phyloP scores from a whole-genome alignment of 345 rosid genomes.

The Ailanthus altissimus region DNA sequence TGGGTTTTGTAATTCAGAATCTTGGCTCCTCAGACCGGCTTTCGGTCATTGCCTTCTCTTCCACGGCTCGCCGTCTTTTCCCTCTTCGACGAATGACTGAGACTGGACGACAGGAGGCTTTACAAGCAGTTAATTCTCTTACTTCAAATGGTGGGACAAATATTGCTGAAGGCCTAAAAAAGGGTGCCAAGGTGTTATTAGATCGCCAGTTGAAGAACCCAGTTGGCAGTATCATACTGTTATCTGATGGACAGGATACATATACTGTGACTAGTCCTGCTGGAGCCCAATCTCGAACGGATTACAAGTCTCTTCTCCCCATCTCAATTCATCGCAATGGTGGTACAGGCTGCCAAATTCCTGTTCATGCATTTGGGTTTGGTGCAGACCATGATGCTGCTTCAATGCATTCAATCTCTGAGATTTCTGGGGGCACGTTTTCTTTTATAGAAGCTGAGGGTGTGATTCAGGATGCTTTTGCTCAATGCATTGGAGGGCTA shows the following conservation, averaged over 20 bases:
- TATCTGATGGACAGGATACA: constrained; percentile 96
- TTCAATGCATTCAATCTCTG: constrained; percentile 86
- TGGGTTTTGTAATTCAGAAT: constrained; percentile 98
- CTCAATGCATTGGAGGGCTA: constrained; percentile 98
- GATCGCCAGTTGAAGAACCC: constrained; percentile 86
- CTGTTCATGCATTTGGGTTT: constrained; percentile 94
- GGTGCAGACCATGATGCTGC: constrained; percentile 93
- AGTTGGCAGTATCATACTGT: constrained; percentile 77
- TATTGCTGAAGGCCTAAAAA: constrained; percentile 87
- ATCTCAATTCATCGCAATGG: constrained; percentile 40
- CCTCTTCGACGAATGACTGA: constrained; percentile 86
- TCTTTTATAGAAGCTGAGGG: constrained; percentile 92
- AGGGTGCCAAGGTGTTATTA: constrained; percentile 74
- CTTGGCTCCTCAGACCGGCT: constrained; percentile 92
- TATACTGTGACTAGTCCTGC: constrained; percentile 59
- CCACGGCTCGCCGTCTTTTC: constrained; percentile 80
- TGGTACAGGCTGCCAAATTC: constrained; percentile 54
- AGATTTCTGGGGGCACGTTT: constrained; percentile 93
- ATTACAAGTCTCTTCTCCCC: constrained; percentile 67
- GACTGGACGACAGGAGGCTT: constrained; percentile 71
- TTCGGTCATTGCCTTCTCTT: constrained; percentile 89
- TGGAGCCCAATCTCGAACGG: constrained; percentile 31
- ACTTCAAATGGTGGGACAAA: constrained; percentile 91
- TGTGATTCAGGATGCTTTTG: constrained; percentile 96
- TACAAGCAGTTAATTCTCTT: constrained; percentile 83